A percentile compares a stretch with the other conserved stretches of the same genome.
Conservation (phyloP, 306 rosid species). For the Dicorynia guianensis region DNA sequence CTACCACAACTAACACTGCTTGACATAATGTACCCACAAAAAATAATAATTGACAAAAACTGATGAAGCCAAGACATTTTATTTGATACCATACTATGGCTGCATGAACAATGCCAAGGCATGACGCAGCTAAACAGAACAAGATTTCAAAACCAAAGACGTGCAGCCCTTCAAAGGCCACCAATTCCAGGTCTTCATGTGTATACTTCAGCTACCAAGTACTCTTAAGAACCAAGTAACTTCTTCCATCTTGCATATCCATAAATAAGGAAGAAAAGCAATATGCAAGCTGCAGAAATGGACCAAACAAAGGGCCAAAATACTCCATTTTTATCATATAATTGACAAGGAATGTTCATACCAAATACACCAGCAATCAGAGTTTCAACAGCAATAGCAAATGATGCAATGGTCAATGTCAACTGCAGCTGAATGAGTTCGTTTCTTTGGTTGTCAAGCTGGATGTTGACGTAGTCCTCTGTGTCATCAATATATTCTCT, state of each 20-base stretch:
- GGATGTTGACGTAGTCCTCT: constrained; percentile 94
- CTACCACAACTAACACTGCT: no score
- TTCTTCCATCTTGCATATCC: constrained; percentile 96
- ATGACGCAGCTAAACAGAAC: no score
- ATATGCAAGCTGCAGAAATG: constrained; percentile 47
- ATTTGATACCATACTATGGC: no score
- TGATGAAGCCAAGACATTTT: no score
- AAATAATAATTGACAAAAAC: no score
- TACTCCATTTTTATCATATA: constrained; percentile 40
- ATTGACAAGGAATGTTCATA: constrained; percentile 82
- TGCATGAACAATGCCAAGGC: no score
- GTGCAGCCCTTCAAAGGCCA: constrained; percentile 22
- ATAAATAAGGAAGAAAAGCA: constrained; percentile 68
- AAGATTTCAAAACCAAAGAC: constrained; percentile 16
- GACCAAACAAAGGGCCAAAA: constrained; percentile 63
- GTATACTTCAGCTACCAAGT: constrained; percentile 16
- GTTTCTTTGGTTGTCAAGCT: constrained; percentile 95
- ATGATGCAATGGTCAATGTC: constrained; percentile 89
- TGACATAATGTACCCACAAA: no score
- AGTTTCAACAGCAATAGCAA: constrained; percentile 81
- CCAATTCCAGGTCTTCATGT: not conserved
- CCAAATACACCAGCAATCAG: constrained; percentile 77
- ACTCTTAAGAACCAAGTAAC: constrained; percentile 76
- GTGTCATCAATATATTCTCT: constrained; percentile 97
- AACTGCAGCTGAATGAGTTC: constrained; percentile 98